Evolutionary conservation across 2,329 filamentous ascomycete genomes (phyloP).

Genomic region (Colletotrichum sp.): DNA sequence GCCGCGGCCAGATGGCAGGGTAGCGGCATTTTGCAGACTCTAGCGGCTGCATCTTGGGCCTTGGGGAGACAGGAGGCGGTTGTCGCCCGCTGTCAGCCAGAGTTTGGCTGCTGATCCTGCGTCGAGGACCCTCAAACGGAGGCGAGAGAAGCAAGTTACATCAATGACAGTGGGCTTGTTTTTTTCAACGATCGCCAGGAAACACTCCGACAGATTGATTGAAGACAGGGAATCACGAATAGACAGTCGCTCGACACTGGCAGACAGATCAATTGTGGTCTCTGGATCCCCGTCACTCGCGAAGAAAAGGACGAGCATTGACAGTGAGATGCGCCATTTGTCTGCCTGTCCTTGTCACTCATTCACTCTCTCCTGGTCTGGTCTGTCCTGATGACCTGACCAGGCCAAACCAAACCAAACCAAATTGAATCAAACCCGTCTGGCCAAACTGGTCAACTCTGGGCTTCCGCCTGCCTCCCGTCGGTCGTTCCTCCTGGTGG

Average conservation of each 20-base stretch:
- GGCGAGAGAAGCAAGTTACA: slow-evolving; percentile 9
- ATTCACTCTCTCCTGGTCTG: not conserved
- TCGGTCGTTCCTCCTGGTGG: not conserved
- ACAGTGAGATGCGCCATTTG: not conserved
- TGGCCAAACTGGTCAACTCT: not conserved
- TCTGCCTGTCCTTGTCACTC: not conserved
- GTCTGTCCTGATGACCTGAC: not conserved
- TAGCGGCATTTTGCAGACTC: not conserved
- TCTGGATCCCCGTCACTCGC: not conserved
- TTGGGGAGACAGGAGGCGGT: slow-evolving; percentile 7
- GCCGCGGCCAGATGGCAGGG: not conserved
- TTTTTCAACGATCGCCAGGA: not conserved
- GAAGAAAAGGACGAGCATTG: not conserved
- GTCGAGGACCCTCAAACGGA: not conserved
- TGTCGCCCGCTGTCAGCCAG: slow-evolving; percentile 12
- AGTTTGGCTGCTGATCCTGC: not conserved
- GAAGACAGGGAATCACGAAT: not conserved
- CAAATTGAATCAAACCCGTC: not conserved
- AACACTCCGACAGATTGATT: not conserved
- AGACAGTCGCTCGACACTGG: not conserved
- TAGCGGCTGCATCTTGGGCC: not conserved
- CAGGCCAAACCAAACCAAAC: not conserved
- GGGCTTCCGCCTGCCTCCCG: not conserved
- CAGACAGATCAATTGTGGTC: not conserved
- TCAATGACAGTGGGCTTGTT: not conserved